phyloP scores from a whole-genome alignment of 1,284 basidiomycete species.

The Cutaneotrichosporon sp. region DNA sequence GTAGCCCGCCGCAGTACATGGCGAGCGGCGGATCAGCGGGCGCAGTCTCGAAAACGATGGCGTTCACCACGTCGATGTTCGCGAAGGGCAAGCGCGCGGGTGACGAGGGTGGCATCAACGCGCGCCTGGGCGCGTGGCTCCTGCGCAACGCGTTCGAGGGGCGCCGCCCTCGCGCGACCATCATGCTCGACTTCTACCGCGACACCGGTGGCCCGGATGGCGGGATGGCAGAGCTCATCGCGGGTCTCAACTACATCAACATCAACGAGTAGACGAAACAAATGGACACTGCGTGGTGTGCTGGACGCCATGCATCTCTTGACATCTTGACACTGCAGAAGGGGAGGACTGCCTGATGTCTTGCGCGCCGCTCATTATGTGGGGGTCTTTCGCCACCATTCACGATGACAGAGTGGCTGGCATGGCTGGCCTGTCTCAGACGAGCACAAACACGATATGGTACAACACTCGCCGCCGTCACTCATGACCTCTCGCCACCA shows the following conservation, averaged over 20 bases:
- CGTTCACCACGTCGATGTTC: conserved; percentile 8
- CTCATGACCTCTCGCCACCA: no score
- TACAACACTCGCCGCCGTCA: no score
- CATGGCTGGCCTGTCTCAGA: no score
- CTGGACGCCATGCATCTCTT: background rate
- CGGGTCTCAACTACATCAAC: conserved; percentile 23
- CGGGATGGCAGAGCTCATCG: conserved; percentile 20
- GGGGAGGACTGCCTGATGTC: no score
- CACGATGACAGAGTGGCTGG: no score
- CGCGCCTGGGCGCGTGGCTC: conserved; percentile 67
- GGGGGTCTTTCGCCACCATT: no score
- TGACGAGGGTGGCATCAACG: conserved; percentile 69
- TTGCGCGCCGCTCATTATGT: no score
- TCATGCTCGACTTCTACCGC: conserved; percentile 50
- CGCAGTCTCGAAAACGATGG: conserved; percentile 13
- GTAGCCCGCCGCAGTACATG: conserved; percentile 65
- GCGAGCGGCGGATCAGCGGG: conserved; percentile 52
- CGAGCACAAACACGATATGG: no score
- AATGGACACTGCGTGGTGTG: background rate
- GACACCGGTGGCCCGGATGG: conserved; percentile 15
- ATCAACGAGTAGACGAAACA: background rate
- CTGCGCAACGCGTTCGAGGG: conserved; percentile 54
- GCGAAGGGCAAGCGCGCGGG: background rate
- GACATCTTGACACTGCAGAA: background rate
- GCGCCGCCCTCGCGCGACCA: conserved; percentile 34